These are phyloP conservation scores for Calocybe cyanea DNA, from an alignment of 768 basidiomycete genomes.

Conservation along the genomic window DNA sequence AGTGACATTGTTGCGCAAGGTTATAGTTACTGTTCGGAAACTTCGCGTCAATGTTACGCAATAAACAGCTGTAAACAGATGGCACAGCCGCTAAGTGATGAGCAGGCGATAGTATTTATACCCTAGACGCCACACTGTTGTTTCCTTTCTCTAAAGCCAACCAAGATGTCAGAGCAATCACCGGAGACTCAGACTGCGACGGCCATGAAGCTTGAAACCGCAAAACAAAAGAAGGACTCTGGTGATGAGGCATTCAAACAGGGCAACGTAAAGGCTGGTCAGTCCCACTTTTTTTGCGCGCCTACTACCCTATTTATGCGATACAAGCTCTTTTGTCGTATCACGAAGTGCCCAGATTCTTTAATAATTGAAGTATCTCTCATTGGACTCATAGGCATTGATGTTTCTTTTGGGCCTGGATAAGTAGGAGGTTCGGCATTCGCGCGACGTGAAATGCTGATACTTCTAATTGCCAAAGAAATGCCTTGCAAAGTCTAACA, in stretches of 20 bases:
- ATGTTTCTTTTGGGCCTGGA: slow-evolving; percentile 74
- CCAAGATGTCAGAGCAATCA: slow-evolving; percentile 23
- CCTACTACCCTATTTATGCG: neutral
- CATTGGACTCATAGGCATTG: slow-evolving; percentile 43
- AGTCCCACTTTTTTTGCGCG: slow-evolving; percentile 14
- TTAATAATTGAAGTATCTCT: neutral
- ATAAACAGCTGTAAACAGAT: slow-evolving; percentile 27
- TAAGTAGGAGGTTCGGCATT: slow-evolving; percentile 47
- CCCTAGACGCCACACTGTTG: slow-evolving; percentile 10
- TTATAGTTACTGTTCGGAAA: slow-evolving; percentile 9
- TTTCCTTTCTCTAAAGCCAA: slow-evolving; percentile 4
- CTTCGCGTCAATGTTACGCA: slow-evolving; percentile 12
- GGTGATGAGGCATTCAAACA: slow-evolving; percentile 69
- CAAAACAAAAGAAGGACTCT: slow-evolving; percentile 62
- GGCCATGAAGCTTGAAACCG: slow-evolving; percentile 51
- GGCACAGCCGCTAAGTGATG: slow-evolving; percentile 36
- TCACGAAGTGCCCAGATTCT: slow-evolving; percentile 45
- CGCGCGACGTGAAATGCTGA: neutral
- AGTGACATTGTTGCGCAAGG: slow-evolving; percentile 46
- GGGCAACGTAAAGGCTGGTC: slow-evolving; percentile 60
- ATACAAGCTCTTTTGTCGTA: slow-evolving; percentile 62
- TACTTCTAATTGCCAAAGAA: slow-evolving; percentile 30
- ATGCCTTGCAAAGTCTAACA: slow-evolving; percentile 52
- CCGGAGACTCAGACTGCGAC: slow-evolving; percentile 25
- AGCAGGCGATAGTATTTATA: slow-evolving; percentile 3